Percentiles rank a stretch among this genome's conserved stretches.
These are phyloP conservation scores for Diaporthe helianthi DNA, from an alignment of 2,329 filamentous ascomycete genomes.

Conservation along the genomic window DNA sequence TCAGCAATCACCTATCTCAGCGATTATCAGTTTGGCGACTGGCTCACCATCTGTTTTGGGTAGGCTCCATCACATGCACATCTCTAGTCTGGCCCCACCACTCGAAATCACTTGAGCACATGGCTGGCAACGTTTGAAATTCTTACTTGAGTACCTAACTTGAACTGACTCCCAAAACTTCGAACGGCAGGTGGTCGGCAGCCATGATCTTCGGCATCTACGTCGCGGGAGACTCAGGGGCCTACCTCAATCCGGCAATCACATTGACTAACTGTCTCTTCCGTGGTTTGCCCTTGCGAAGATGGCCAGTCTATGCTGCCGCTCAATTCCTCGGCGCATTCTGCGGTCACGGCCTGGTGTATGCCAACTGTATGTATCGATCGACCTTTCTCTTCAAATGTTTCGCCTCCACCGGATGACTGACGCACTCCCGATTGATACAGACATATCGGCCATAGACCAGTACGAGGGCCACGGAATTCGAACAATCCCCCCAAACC, in stretches of 20 bases:
- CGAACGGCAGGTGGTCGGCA: slow-evolving; percentile 1
- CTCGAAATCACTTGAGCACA: too few species aligned
- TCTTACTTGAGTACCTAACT: too few species aligned
- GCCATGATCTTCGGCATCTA: slow-evolving; percentile 25
- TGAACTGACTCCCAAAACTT: too few species aligned
- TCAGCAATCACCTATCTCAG: slow-evolving; percentile 22
- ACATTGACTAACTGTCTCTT: slow-evolving; percentile 25
- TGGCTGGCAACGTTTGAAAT: too few species aligned
- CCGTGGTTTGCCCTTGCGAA: slow-evolving; percentile 12
- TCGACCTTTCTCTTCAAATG: too few species aligned
- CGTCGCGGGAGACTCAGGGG: slow-evolving; percentile 14
- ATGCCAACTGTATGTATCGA: too few species aligned
- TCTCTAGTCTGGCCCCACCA: too few species aligned
- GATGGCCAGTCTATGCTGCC: slow-evolving; percentile 13
- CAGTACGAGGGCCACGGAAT: slow-evolving; percentile 18
- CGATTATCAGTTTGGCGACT: neutral
- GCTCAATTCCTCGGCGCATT: slow-evolving; percentile 15
- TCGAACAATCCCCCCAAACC: slow-evolving; percentile 1
- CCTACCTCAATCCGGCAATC: slow-evolving; percentile 25
- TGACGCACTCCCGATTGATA: too few species aligned
- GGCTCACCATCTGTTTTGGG: slow-evolving; percentile 21
- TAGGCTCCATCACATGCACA: too few species aligned
- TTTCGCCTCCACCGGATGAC: too few species aligned
- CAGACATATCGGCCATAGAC: slow-evolving; percentile 20
- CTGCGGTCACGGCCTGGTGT: slow-evolving; percentile 18